phyloP scores from a whole-genome alignment of 1,139 yeast genomes.

The Debaryomyces subglobosus region DNA sequence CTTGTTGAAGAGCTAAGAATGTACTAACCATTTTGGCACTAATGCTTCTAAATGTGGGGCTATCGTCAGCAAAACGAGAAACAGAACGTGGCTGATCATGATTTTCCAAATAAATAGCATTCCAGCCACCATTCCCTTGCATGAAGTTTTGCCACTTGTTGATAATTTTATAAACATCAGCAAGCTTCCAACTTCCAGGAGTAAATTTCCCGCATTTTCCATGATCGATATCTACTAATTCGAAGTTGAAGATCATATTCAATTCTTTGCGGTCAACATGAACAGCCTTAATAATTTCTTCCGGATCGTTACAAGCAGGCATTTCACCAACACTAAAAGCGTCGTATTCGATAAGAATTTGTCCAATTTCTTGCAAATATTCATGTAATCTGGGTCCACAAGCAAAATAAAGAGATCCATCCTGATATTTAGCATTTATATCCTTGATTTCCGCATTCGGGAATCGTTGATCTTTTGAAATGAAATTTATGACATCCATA shows the following conservation, averaged over 20 bases:
- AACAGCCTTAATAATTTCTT: conserved; percentile 41
- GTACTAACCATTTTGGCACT: conserved; percentile 54
- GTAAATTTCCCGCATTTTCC: not conserved
- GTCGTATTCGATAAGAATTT: conserved; percentile 51
- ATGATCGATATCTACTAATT: conserved; percentile 1
- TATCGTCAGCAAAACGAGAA: conserved; percentile 52
- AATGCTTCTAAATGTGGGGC: conserved; percentile 31
- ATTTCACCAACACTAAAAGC: conserved; percentile 62
- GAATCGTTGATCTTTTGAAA: conserved; percentile 50
- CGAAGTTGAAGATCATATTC: not conserved
- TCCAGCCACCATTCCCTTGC: conserved; percentile 48
- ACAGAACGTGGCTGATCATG: conserved; percentile 61
- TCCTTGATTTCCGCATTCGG: conserved; percentile 52
- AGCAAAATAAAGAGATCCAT: conserved; percentile 30
- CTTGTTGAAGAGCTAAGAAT: conserved; percentile 51
- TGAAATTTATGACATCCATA: conserved; percentile 56
- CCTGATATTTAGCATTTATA: conserved; percentile 42
- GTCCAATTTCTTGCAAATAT: conserved; percentile 54
- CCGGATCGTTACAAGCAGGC: conserved; percentile 43
- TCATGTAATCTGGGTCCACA: conserved; percentile 61
- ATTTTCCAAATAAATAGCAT: conserved; percentile 58
- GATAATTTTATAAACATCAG: conserved; percentile 47
- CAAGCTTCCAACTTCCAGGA: conserved; percentile 33
- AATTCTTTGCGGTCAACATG: not conserved
- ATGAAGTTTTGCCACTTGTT: conserved; percentile 27